Base-by-base conservation (phyloP, 768 basidiomycete species). In the Naganishia antarctica region DNA sequence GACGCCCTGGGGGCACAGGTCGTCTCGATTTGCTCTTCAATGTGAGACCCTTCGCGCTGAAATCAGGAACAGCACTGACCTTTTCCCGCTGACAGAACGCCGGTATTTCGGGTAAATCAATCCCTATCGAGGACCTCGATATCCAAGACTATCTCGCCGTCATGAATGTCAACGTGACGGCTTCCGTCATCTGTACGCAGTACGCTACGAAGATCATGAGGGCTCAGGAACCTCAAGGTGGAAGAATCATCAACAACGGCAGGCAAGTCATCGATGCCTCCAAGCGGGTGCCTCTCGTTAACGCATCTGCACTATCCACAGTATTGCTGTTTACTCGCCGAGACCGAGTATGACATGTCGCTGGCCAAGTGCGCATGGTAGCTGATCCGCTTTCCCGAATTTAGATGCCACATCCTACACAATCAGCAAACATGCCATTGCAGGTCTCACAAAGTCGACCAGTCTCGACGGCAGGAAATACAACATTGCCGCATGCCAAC, bases 211-310 rank as follows among this genome's bases (percentile, higher is more conserved):
- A 76, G 62, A 76, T 84, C 4, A 91, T 91, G 83, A 90, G 88
- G 73, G 70, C 76, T 0, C 89, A 91, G 73, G 73, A 78, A 0
- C 89, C 90, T 0, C 80, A 81, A 61, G 90, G 90, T 66, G 89
- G 89, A 0, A 82, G 88, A 21, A 87, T 91, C 66, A 87, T 93
- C 78, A 90, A 91, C 79, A 90, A 91, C 69, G 90, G 89, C 0
- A 57, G 53, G 53, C 40, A 37, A 23, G 53, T 37, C 23, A 9
- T 4, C 6, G 31, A 15, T 11, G 31, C 28, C 29, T 25, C 11
- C 26, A 2, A 28, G 15, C 9, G 28, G 4, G 8, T 15, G 29
- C 34, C 5, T 6, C 16, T 5, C 12, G 9, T 21, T 21, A 11
- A n/a, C 51, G 18, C 34, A 34, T 15, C 23, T 12, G 7, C 18